Conservation (phyloP, 352 stramenopile genomes). For the Pythium brachiatum region DNA sequence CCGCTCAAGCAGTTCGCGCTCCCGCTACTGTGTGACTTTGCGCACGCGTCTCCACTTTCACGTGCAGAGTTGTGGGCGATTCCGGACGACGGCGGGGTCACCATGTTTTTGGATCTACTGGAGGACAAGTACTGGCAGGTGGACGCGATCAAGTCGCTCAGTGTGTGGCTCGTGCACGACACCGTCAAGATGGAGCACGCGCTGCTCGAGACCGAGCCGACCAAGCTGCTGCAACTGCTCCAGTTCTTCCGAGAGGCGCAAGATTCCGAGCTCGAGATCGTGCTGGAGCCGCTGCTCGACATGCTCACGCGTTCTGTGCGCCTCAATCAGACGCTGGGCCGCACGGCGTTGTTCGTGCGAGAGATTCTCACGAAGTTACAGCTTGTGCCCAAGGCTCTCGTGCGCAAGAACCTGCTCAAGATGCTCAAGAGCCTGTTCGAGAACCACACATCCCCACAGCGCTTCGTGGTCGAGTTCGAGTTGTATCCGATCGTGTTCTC, state of each 20-base stretch:
- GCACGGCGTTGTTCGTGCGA: conserved; percentile 80
- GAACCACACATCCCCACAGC: conserved; percentile 74
- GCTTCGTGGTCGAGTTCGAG: conserved; percentile 90
- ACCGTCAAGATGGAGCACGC: conserved; percentile 84
- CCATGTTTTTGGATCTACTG: conserved; percentile 86
- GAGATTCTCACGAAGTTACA: conserved; percentile 81
- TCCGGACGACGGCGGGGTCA: conserved; percentile 51
- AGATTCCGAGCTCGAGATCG: conserved; percentile 75
- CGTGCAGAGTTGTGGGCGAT: conserved; percentile 82
- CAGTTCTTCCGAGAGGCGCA: conserved; percentile 63
- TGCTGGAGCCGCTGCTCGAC: conserved; percentile 76
- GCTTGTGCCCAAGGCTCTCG: conserved; percentile 82
- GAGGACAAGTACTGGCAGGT: conserved; percentile 90
- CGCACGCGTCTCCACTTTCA: conserved; percentile 83
- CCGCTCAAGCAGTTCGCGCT: conserved; percentile 92
- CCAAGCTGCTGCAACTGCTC: conserved; percentile 70
- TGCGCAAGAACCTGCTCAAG: conserved; percentile 90
- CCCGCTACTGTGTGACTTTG: conserved; percentile 90
- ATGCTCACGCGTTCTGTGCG: conserved; percentile 74
- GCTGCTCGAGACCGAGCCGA: conserved; percentile 42
- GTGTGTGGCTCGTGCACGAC: conserved; percentile 81
- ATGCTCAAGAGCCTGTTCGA: conserved; percentile 92
- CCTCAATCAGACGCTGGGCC: conserved; percentile 84
- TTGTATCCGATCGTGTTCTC: conserved; percentile 72
- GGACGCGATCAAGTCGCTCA: conserved; percentile 87